Conservation (phyloP, 2,329 filamentous ascomycete genomes). For the Xylaria sp. region DNA sequence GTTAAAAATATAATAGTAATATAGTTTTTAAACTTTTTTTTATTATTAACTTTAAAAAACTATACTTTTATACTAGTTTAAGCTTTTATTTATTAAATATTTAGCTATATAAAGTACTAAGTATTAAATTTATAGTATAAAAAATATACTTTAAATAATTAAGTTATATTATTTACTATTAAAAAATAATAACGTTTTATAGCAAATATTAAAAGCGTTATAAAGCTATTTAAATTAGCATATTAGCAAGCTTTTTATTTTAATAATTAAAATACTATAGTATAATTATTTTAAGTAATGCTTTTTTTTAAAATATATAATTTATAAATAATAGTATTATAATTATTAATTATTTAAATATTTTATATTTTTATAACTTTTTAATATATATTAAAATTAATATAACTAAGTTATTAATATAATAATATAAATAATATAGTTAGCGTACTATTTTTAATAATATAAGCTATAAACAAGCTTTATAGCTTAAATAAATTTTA, state of each 20-base stretch:
- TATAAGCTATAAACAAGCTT: not conserved
- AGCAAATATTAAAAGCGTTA: not conserved
- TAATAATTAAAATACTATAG: not conserved
- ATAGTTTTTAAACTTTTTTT: not conserved
- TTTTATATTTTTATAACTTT: not conserved
- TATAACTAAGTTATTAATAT: not conserved
- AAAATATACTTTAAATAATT: not conserved
- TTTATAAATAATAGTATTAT: not conserved
- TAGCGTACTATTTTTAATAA: not conserved
- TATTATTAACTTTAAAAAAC: not conserved
- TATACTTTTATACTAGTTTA: not conserved
- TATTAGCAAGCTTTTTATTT: not conserved
- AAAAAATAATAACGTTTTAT: not conserved
- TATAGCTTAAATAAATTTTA: not conserved
- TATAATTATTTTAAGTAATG: not conserved
- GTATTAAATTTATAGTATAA: not conserved
- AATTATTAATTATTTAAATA: not conserved
- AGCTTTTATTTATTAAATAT: not conserved
- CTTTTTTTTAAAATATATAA: not conserved
- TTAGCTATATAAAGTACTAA: not conserved
- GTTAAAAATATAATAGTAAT: not conserved
- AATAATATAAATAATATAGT: not conserved
- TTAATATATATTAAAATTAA: not conserved
- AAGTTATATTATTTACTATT: not conserved
- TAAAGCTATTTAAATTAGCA: not conserved